A percentile compares a stretch with the other conserved stretches of the same genome.
phyloP scores from a whole-genome alignment of 2,329 filamentous ascomycete genomes.

The Microsporum canis region DNA sequence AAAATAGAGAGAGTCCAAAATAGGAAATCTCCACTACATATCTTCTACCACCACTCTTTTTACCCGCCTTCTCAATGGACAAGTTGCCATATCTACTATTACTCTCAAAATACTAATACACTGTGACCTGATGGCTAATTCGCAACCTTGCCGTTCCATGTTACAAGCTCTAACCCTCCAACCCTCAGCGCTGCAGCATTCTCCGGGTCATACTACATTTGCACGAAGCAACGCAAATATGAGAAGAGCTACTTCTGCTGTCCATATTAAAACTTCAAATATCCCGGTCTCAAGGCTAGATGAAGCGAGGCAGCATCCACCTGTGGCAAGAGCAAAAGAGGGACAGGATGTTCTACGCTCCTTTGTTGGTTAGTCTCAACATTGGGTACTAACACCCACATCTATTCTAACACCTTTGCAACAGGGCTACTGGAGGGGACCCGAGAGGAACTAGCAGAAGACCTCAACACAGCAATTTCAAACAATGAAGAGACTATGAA shows the following conservation, averaged over 20 bases:
- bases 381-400: background rate
- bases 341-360: background rate
- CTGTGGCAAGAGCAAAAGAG: background rate
- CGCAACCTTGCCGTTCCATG: background rate
- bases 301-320: background rate
- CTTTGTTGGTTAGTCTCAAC: background rate
- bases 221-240: background rate
- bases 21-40: slow-evolving; percentile 2
- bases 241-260: background rate
- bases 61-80: background rate
- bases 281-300: background rate
- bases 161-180: background rate
- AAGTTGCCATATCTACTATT: background rate
- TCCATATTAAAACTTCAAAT: background rate
- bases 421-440: slow-evolving; percentile 11
- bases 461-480: slow-evolving; percentile 8
- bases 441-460: slow-evolving; percentile 10
- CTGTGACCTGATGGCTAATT: background rate
- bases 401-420: background rate
- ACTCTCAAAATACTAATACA: background rate
- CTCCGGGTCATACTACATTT: background rate
- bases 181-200: background rate
- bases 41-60: background rate
- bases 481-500: slow-evolving; percentile 6
- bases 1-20: background rate